Base-by-base conservation (phyloP, 2,329 filamentous ascomycete genomes). In the Ophioceras dolichostomum region DNA sequence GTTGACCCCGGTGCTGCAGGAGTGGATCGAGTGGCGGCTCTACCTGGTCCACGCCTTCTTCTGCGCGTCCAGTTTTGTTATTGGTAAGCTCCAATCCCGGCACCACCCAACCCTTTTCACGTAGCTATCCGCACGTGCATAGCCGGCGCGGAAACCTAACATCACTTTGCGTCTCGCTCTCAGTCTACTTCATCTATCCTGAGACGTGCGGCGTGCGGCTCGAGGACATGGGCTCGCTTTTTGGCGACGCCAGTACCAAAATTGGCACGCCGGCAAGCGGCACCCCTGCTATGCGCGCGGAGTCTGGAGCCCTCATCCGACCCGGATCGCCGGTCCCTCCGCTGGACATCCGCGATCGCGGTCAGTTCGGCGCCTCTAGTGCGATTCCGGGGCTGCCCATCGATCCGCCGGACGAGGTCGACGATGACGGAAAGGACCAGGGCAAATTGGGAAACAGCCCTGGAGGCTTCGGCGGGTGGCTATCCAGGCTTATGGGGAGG, bases 41-140 rank as follows among this genome's bases (percentile, higher is more conserved):
- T 98, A 98, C 53, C 71, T 98, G 34, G 68, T 98, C 13, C 91
- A 98, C 59, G 91, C 91, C 2, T 95, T 96, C 59, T 96, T 94
- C 65, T 98, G 91, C 56, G 86, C 85, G 37, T 77, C 80, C 46
- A 94, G 86, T 71, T 95, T 98, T 55, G 82, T 98, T 40, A 79
- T 96, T 62, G 91, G 89, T 95, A 70, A 73, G 83, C 71, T 32
- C 17, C 14, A 19, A 16, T 7, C 18, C 13, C 5, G 13, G 16
- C 14, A n/a, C n/a, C n/a, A n/a, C n/a, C n/a, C n/a, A n/a, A n/a
- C n/a, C n/a, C n/a, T n/a, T n/a, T n/a, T n/a, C n/a, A n/a, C n/a
- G n/a, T n/a, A n/a, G n/a, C n/a, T n/a, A n/a, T n/a, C n/a, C n/a
- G n/a, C n/a, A n/a, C n/a, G n/a, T n/a, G n/a, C n/a, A n/a, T n/a